Evolutionary conservation across 345 rosid species (phyloP).

Genomic region (Eucalyptus grandis): DNA sequence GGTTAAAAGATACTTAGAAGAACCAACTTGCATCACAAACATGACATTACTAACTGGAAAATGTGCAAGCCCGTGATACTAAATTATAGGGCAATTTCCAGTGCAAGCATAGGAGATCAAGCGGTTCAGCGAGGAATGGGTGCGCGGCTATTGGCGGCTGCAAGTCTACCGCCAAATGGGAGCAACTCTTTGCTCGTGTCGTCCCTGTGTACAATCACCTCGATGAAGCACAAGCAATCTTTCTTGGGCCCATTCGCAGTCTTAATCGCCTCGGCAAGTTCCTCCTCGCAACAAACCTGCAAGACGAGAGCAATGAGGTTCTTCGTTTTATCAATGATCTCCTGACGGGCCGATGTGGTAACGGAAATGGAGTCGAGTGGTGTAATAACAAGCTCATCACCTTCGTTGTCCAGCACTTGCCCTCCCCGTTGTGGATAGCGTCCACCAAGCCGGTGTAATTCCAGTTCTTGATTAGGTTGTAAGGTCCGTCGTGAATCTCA

Average conservation of each 20-base stretch:
- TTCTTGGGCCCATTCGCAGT: constrained; percentile 26
- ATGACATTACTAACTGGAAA: background rate
- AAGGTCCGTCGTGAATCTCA: constrained; percentile 64
- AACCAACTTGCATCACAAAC: background rate
- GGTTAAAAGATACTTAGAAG: background rate
- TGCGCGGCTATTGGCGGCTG: constrained; percentile 52
- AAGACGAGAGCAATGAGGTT: background rate
- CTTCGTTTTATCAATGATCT: background rate
- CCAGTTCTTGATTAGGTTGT: constrained; percentile 71
- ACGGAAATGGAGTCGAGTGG: background rate
- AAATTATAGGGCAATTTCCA: background rate
- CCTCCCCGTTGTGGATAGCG: constrained; percentile 51
- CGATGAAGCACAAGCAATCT: constrained; percentile 52
- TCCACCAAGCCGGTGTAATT: constrained; percentile 51
- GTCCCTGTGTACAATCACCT: constrained; percentile 55
- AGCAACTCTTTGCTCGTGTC: constrained; percentile 60
- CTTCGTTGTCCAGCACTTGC: constrained; percentile 59
- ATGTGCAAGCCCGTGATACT: background rate
- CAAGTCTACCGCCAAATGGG: constrained; percentile 43
- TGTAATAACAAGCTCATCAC: background rate
- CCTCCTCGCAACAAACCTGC: constrained; percentile 33
- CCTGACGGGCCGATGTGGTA: background rate
- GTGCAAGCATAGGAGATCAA: background rate
- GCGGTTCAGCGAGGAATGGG: constrained; percentile 11
- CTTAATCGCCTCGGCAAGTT: constrained; percentile 32